Evolutionary conservation across 495 filamentous ascomycete genomes (phyloP), one percentile per base, ranked within the genome.

Genomic region (Penicillium daleae): DNA sequence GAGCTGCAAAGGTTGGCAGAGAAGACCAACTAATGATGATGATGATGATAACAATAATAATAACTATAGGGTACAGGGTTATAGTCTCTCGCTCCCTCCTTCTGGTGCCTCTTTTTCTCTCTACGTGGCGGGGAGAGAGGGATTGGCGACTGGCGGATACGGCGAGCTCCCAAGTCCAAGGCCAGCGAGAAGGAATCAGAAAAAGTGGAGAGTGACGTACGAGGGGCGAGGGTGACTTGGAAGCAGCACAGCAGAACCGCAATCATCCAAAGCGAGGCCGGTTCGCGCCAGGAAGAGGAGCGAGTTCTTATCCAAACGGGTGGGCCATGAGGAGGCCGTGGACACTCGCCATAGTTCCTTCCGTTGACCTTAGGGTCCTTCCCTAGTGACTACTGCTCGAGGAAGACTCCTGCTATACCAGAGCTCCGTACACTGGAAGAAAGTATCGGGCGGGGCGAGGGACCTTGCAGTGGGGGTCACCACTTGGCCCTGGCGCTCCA

Each of bases 161-260:
- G 19, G 40, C 22, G 42, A 44, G 40, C 40, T 46, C 40, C 19
- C 19, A 21, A 21, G 8, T 3, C 35, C 13, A 22, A 22, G 19
- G 42, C 19, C 42, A 21, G 21, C 10, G 42, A 22, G 19, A 24
- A 8, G 7, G 15, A 35, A 13, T n/a, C n/a, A 37, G 22, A 26
- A 60, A 60, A 60, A 60, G 58, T 60, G 58, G 58, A 54, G 58
- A 49, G 58, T 59, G 58, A 60, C 58, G 58, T 60, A 60, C 58
- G 58, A 60, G 58, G 58, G 58, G 58, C 42, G 55, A 55, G 62
- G n/a, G n/a, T n/a, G n/a, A n/a, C n/a, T n/a, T n/a, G n/a, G n/a
- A 21, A n/a, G 22, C 6, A 52, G 49, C 13, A 40, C 33, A 21
- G 37, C 7, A 42, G n/a, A 42, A 19, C 42, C 56, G 42, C 57